A percentile compares a stretch with the other conserved stretches of the same genome.
Evolutionary conservation across 768 basidiomycete genomes (phyloP).

Genomic region (Russula emetica): DNA sequence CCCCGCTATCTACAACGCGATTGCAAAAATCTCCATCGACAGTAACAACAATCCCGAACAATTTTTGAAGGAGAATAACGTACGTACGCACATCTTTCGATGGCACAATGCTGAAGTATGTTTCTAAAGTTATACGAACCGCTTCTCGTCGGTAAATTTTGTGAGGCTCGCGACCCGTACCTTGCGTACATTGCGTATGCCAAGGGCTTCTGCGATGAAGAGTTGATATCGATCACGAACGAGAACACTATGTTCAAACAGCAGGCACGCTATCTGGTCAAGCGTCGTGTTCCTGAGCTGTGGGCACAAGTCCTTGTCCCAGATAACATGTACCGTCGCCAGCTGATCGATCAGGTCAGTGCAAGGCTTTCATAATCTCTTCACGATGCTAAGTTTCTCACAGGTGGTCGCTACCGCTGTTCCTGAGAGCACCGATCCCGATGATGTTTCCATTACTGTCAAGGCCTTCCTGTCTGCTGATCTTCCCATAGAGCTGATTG

Average conservation of each 20-base stretch:
- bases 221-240: conserved; percentile 94
- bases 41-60: conserved; percentile 97
- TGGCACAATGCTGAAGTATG: conserved; percentile 19
- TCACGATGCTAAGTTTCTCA: not conserved
- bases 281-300: conserved; percentile 89
- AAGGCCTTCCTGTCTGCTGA: conserved; percentile 97
- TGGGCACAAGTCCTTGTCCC: conserved; percentile 92
- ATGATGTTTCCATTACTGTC: conserved; percentile 97
- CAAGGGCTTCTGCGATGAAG: conserved; percentile 98
- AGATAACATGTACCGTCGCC: conserved; percentile 89
- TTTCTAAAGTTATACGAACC: conserved; percentile 82
- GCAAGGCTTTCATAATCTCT: not conserved
- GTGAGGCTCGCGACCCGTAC: conserved; percentile 97
- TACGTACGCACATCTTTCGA: conserved; percentile 39
- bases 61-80: conserved; percentile 99
- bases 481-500: conserved; percentile 94
- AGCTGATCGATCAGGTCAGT: conserved; percentile 83
- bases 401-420: conserved; percentile 92
- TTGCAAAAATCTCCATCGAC: conserved; percentile 98
- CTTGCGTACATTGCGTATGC: conserved; percentile 99
- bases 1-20: conserved; percentile 89
- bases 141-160: conserved; percentile 96
- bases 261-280: conserved; percentile 96
- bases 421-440: conserved; percentile 95
- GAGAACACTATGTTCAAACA: conserved; percentile 99